Evolutionary conservation across 257 asterid species (phyloP), one percentile per base, ranked within the genome.

Genomic region (Capsicum pubescens): DNA sequence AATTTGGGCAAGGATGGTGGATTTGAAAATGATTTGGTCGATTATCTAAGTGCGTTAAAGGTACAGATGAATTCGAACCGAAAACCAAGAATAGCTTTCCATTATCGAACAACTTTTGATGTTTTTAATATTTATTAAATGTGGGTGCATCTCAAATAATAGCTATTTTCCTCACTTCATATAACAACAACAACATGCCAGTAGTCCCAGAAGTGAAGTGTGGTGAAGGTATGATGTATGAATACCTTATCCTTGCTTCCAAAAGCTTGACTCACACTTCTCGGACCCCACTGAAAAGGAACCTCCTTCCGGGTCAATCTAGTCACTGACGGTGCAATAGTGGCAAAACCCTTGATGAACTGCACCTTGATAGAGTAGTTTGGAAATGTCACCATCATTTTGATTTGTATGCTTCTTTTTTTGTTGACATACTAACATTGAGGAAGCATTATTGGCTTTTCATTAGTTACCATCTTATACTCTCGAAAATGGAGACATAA

Each of bases 11-110:
- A 84, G 79, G 91, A 91, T 58, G 88, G 94, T 85, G 95, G 88
- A 78, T 93, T 96, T 88, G 99, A 93, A 89, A 94, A 89, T 81
- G 99, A 96, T 91, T 90, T 96, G 85, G 81, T 93, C 67, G 97
- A 96, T 80, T 96, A 96, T 88, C 90, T 96, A 56, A 88, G 91
- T 61, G 80, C 91, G 17, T 84, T 96, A 86, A 96, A 96, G 98
- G 99, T 96, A 91, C 76, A 63, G 35, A 39, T 84, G 79, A 39
- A 14, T 35, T 66, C 16, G 69, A 66, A 67, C 3, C 39, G 36
- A 2, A 16, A 17, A 63, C 12, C 6, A 57, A 66, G 32, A 44
- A 26, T 46, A 8, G 57, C 21, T 59, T 79, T 79, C 32, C 69
- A 32, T 59, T 32, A 36, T 79, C 32, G 5, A 79, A 66, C 19